These are phyloP conservation scores for Candida sanyiensis DNA, from an alignment of 805 yeast species.

Conservation along the genomic window DNA sequence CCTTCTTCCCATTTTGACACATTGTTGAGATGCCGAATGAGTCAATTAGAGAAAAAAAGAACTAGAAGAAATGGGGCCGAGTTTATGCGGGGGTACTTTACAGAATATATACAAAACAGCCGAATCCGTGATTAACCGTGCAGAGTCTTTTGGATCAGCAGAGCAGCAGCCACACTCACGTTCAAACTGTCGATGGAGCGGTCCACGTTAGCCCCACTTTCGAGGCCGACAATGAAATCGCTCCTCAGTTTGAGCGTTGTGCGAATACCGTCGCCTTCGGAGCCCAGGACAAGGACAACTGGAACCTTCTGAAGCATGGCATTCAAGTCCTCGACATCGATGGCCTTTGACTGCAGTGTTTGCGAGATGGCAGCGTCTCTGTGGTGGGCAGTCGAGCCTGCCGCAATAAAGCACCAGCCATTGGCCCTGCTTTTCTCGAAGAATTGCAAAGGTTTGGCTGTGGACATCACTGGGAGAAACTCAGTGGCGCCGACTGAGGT, in stretches of 20 bases:
- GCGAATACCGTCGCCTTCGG: slow-evolving; percentile 81
- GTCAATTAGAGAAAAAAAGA: background rate
- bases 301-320: slow-evolving; percentile 47
- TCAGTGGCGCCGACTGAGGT: slow-evolving; percentile 85
- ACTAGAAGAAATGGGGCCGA: background rate
- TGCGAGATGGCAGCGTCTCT: slow-evolving; percentile 25
- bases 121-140: slow-evolving; percentile 3
- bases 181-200: slow-evolving; percentile 68
- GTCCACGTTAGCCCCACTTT: slow-evolving; percentile 28
- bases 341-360: slow-evolving; percentile 28
- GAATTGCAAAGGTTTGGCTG: slow-evolving; percentile 54
- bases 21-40: background rate
- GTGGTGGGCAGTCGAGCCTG: slow-evolving; percentile 40
- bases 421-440: slow-evolving; percentile 45
- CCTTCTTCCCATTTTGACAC: too few species aligned
- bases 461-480: slow-evolving; percentile 53
- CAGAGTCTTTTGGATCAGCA: slow-evolving; percentile 39
- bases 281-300: slow-evolving; percentile 68
- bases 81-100: too few species aligned
- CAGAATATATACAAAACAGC: background rate
- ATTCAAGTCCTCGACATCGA: slow-evolving; percentile 39
- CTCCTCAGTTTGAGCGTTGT: slow-evolving; percentile 55
- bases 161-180: slow-evolving; percentile 84
- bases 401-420: slow-evolving; percentile 71
- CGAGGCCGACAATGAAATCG: slow-evolving; percentile 37